Base-by-base conservation (phyloP, 495 filamentous ascomycete genomes). In the Pseudotulostoma volvatum region DNA sequence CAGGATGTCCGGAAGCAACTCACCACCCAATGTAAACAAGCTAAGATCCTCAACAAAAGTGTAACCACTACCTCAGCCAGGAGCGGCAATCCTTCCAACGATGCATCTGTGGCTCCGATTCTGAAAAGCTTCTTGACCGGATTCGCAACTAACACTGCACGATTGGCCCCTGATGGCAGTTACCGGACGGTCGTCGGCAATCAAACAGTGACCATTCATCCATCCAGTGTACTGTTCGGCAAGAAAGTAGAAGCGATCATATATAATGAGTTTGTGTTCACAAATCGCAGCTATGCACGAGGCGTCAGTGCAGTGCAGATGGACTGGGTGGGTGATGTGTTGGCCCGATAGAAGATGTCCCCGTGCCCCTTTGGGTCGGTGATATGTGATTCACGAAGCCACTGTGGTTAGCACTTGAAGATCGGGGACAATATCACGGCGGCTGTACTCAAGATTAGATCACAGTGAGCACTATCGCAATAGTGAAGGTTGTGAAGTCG, bases 251-350 rank as follows among this genome's bases (percentile, higher is more conserved):
- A 95, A 64, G 88, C 84, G 0, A 90, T 99, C 47, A 77, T 96
- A 76, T 99, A 88, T 49, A 73, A 87, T 45, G 87, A 99, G 55
- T 86, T 90, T 57, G 87, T 99, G 1, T 96, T 81, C 53, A 99
- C 92, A 5, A 82, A 79, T 37, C 83, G 79, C 53, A 87, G 78
- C 48, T 99, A 92, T 60, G 92, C 81, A 9, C 79, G 85, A 52
- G 79, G 79, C 28, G 88, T 95, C 35, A 92, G 81, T 57, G 75
- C 73, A 2, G 76, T 95, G 23, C 79, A 93, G 63, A 76, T 87
- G 49, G 70, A 79, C 44, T 96, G 90, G 92, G 71, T 95, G 18
- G 70, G 70, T 4, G 81, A 87, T 44, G 73, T 71, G 2, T 51
- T 84, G 51, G 70, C 60, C 5, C 23, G 23, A 5, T 28, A 28